These are phyloP conservation scores for Angomonas ambiguus DNA, from an alignment of 208 protist species.

Conservation along the genomic window DNA sequence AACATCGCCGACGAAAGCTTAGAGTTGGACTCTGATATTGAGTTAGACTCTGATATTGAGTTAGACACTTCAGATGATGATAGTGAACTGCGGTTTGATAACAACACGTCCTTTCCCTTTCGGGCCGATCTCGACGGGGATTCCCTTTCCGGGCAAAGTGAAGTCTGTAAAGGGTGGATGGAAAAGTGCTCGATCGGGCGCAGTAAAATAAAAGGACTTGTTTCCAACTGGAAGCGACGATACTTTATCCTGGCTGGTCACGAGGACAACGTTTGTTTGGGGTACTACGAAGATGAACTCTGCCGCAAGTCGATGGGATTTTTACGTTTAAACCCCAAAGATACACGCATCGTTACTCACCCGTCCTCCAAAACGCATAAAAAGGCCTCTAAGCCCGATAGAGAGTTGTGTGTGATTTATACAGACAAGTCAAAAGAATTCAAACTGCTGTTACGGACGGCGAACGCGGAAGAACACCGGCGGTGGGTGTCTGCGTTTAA, in stretches of 20 bases:
- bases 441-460: conserved; percentile 47
- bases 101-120: neutral
- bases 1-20: no score
- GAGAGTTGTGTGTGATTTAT: conserved; percentile 56
- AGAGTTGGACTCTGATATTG: neutral
- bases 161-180: conserved; percentile 42
- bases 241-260: conserved; percentile 49
- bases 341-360: conserved; percentile 48
- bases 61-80: neutral
- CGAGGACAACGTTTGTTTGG: conserved; percentile 31
- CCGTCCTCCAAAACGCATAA: conserved; percentile 50
- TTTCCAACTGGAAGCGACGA: conserved; percentile 53
- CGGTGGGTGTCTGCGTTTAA: conserved; percentile 23
- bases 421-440: conserved; percentile 40
- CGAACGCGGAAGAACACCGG: conserved; percentile 25
- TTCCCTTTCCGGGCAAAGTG: neutral
- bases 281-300: conserved; percentile 55
- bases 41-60: neutral
- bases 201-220: conserved; percentile 22
- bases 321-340: conserved; percentile 30
- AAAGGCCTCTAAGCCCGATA: conserved; percentile 39
- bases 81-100: neutral
- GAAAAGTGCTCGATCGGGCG: conserved; percentile 59
- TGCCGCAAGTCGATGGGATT: conserved; percentile 40
- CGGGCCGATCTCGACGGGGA: neutral